These are phyloP conservation scores for Bryoerythrophyllum caledonicum DNA, from an alignment of 225 moss, liverwort and hornwort species.

Conservation along the genomic window DNA sequence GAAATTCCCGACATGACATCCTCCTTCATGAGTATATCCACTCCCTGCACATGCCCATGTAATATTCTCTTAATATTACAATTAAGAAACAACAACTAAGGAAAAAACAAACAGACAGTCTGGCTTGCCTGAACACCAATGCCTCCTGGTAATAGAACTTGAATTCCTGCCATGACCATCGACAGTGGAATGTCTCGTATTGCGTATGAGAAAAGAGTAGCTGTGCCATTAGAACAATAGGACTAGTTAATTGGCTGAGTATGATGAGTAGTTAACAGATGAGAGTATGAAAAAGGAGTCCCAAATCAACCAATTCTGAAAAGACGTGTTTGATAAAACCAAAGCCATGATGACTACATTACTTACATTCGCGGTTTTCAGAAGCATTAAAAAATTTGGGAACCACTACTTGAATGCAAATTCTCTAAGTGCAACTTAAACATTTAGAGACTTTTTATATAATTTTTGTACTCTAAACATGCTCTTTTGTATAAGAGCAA, in stretches of 20 bases:
- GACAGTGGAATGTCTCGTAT: constrained; percentile 56
- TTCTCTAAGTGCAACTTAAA: no score
- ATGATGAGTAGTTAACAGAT: no score
- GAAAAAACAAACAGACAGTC: background rate
- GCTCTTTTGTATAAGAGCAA: no score
- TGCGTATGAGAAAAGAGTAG: constrained; percentile 33
- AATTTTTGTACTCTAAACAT: no score
- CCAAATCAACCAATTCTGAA: background rate
- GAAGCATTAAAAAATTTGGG: no score
- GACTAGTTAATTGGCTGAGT: background rate
- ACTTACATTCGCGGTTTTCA: no score
- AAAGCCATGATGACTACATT: no score
- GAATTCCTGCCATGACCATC: constrained; percentile 60
- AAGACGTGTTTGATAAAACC: background rate
- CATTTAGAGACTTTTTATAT: no score
- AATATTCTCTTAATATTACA: background rate
- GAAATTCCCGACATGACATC: constrained; percentile 49
- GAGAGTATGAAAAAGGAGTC: background rate
- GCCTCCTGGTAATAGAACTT: constrained; percentile 62
- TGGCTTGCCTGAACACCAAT: constrained; percentile 61
- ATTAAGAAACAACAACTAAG: background rate
- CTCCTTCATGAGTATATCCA: constrained; percentile 43
- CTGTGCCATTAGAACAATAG: constrained; percentile 27
- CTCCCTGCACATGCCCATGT: constrained; percentile 38
- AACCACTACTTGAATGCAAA: no score